These are phyloP conservation scores for Phytophthora tubulina DNA, from an alignment of 352 stramenopile species.

Conservation along the genomic window DNA sequence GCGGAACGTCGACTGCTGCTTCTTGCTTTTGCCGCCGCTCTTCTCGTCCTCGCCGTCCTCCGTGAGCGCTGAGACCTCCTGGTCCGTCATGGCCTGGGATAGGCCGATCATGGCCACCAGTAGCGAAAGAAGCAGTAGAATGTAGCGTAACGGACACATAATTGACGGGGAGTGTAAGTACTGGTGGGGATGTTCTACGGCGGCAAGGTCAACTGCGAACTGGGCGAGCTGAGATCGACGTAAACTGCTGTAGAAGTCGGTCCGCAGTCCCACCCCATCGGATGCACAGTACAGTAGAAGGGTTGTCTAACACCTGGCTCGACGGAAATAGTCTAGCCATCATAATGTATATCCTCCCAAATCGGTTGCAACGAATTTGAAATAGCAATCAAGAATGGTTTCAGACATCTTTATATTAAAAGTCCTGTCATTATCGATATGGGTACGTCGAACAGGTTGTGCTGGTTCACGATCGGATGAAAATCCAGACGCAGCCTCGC, in stretches of 20 bases:
- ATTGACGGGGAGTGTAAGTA: background rate
- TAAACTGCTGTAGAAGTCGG: slow-evolving; percentile 25
- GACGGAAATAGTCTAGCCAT: slow-evolving; percentile 17
- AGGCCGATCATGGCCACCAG: slow-evolving; percentile 87
- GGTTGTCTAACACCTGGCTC: slow-evolving; percentile 33
- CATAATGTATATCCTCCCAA: background rate
- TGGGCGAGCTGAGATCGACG: slow-evolving; percentile 21
- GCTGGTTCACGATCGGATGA: slow-evolving; percentile 29
- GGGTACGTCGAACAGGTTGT: slow-evolving; percentile 5
- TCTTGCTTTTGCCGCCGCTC: slow-evolving; percentile 49
- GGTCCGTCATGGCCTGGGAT: slow-evolving; percentile 80
- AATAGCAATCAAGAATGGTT: background rate
- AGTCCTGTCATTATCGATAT: background rate
- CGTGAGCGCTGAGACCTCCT: slow-evolving; percentile 64
- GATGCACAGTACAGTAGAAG: slow-evolving; percentile 17
- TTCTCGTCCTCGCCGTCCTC: slow-evolving; percentile 75
- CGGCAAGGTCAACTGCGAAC: slow-evolving; percentile 36
- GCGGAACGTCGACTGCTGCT: slow-evolving; percentile 65
- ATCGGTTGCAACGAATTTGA: background rate
- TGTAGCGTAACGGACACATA: slow-evolving; percentile 90
- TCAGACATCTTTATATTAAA: background rate
- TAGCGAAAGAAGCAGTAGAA: slow-evolving; percentile 85
- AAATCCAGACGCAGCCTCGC: slow-evolving; percentile 33
- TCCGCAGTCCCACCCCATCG: slow-evolving; percentile 31
- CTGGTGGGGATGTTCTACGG: background rate